Evolutionary conservation across 2,329 filamentous ascomycete genomes (phyloP).

Genomic region (Botrytis tulipae): DNA sequence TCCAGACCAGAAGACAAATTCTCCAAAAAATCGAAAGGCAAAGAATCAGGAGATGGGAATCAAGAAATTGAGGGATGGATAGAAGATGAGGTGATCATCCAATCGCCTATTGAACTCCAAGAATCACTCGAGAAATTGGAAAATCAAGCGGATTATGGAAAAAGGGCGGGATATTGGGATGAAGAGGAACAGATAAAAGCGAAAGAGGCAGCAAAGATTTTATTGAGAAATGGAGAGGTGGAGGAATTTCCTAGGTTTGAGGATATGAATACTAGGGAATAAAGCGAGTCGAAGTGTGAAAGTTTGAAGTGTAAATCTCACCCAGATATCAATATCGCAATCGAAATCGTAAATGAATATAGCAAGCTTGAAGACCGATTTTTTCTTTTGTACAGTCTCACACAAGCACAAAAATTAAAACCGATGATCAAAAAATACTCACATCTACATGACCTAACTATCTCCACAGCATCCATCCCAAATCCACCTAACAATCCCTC

Average conservation of each 20-base stretch:
- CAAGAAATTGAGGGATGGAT: conserved; percentile 2
- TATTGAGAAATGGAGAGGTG: conserved; percentile 1
- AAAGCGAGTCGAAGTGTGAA: too few relatives aligned
- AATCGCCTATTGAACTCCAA: not conserved
- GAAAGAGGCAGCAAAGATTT: not conserved
- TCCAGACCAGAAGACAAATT: not conserved
- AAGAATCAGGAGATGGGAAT: not conserved
- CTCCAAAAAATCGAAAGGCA: not conserved
- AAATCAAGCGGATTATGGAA: not conserved
- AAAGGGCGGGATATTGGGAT: conserved; percentile 9
- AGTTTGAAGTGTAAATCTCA: not conserved
- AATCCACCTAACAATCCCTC: too few relatives aligned
- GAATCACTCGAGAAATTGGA: conserved; percentile 10
- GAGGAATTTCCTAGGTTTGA: conserved; percentile 18
- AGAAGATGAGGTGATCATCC: conserved; percentile 13
- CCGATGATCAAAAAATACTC: not conserved
- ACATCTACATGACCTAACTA: not conserved
- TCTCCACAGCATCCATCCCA: not conserved
- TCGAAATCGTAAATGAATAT: not conserved
- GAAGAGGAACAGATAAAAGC: not conserved
- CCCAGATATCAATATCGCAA: too few relatives aligned
- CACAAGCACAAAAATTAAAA: not conserved
- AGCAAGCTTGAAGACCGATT: not conserved
- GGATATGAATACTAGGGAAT: conserved; percentile 7
- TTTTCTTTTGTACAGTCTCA: too few relatives aligned